Base-by-base conservation (phyloP, 495 filamentous ascomycete species). In the Evernia prunastri region DNA sequence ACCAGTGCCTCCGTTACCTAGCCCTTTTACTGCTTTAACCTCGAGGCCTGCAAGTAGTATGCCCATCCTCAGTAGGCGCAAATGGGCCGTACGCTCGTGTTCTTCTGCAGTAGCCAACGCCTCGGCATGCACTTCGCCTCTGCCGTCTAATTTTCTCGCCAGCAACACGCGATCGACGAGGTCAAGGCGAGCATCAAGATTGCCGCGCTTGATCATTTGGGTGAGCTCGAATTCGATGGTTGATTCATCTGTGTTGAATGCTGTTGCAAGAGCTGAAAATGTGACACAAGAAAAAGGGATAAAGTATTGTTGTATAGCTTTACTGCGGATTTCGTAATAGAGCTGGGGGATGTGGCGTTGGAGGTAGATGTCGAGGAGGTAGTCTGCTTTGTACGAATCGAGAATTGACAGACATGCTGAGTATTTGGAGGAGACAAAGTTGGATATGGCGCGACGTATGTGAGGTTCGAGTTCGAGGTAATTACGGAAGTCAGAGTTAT, bases 391-490 rank as follows among this genome's bases (percentile, higher is more conserved):
- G 74, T 94, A 92, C 35, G 82, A 81, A 62, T 95, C 89, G 17
- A 98, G 82, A 40, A 92, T 90, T 56, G 83, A 79, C 33, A 98
- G 81, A 67, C 92, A 96, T 8, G 84, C 80, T 3, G 89, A 85
- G 75, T 96, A 98, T 67, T 96, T 88, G 45, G 89, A 89, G 61
- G 86, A 89, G 67, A 90, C 88, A 74, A 97, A 97, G 77, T 88
- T 87, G 3, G 83, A 79, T 60, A 98, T 88, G 31, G 94, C 95
- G 25, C 91, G 89, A 58, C 95, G 89, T 65, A 98, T 89, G 68
- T 97, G 92, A 2, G 95, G 92, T 72, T 97, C 94, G 2, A 93
- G 82, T 72, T 98, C 93, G 4, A 98, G 83, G 74, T 91, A 97
- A 56, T 81, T 84, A 54, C 95, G 86, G 79, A 98, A 98, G 39